Percentiles rank a stretch among this genome's conserved stretches.
Conservation (phyloP, 352 stramenopile species). For the Plasmopara viticola region DNA sequence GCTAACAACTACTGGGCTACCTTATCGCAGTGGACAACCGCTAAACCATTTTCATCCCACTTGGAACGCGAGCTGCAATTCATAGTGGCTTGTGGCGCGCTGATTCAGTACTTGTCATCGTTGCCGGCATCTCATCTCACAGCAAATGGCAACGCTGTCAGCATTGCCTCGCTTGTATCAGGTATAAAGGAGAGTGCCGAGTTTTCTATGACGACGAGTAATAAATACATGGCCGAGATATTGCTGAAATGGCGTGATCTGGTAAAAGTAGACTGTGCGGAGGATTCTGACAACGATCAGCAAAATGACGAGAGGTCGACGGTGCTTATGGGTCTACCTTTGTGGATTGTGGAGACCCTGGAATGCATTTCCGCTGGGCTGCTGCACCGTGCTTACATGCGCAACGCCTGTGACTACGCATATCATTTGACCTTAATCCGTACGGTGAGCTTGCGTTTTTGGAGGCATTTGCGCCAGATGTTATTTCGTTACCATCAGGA, state of each 20-base stretch:
- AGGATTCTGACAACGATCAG: conserved; percentile 7
- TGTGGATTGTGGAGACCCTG: conserved; percentile 65
- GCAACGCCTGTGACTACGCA: conserved; percentile 73
- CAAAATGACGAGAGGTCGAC: conserved; percentile 16
- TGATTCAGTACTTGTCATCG: conserved; percentile 45
- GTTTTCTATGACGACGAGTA: conserved; percentile 38
- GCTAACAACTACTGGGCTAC: conserved; percentile 51
- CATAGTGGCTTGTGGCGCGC: conserved; percentile 32
- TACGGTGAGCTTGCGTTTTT: conserved; percentile 76
- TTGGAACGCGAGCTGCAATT: conserved; percentile 37
- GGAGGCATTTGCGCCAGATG: conserved; percentile 61
- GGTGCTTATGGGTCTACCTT: conserved; percentile 44
- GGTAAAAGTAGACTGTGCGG: conserved; percentile 7
- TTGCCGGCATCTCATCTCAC: conserved; percentile 22
- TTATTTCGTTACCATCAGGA: conserved; percentile 10
- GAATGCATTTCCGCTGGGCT: conserved; percentile 62
- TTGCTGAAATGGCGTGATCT: conserved; percentile 38
- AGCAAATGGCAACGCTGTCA: conserved; percentile 9
- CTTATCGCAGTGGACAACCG: conserved; percentile 33
- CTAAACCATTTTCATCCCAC: conserved; percentile 14
- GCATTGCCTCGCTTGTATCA: conserved; percentile 7
- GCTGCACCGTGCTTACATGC: conserved; percentile 58
- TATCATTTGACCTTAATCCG: conserved; percentile 75
- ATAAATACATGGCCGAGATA: conserved; percentile 42
- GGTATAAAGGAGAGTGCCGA: conserved; percentile 16